Percentiles rank a stretch among this genome's conserved stretches.
These are phyloP conservation scores for Fusarium sororula DNA, from an alignment of 2,329 filamentous ascomycete genomes.

Conservation along the genomic window DNA sequence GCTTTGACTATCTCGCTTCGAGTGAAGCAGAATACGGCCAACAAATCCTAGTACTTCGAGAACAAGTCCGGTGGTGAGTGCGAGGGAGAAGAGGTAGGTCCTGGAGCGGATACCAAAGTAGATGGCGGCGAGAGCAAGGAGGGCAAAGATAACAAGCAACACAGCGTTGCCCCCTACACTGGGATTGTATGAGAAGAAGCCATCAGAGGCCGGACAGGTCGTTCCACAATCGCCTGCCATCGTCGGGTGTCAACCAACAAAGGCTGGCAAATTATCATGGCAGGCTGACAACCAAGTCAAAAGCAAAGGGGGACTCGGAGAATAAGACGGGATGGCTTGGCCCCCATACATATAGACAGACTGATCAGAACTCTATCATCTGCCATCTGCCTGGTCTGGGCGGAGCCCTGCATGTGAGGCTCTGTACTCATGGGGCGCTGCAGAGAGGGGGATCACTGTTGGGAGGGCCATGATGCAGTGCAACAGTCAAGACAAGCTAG, in stretches of 20 bases:
- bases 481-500: constrained; percentile 23
- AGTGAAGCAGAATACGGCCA: constrained; percentile 55
- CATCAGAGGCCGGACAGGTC: constrained; percentile 48
- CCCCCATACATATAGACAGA: constrained; percentile 40
- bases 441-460: constrained; percentile 19
- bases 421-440: constrained; percentile 35
- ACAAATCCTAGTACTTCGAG: constrained; percentile 58
- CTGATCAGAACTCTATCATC: constrained; percentile 11
- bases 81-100: constrained; percentile 53
- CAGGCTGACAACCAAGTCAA: constrained; percentile 29
- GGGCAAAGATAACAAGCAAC: constrained; percentile 52
- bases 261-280: constrained; percentile 38
- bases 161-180: constrained; percentile 52
- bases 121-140: constrained; percentile 51
- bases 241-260: constrained; percentile 32
- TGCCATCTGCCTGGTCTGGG: constrained; percentile 21
- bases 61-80: constrained; percentile 52
- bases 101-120: constrained; percentile 52
- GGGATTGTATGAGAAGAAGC: constrained; percentile 51
- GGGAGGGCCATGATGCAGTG: constrained; percentile 37
- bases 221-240: constrained; percentile 51
- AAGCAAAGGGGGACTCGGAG: constrained; percentile 9
- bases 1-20: constrained; percentile 44
- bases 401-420: constrained; percentile 40
- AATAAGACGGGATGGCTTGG: constrained; percentile 32